Evolutionary conservation across 345 rosid species (phyloP).

Genomic region (Brassica nigra): DNA sequence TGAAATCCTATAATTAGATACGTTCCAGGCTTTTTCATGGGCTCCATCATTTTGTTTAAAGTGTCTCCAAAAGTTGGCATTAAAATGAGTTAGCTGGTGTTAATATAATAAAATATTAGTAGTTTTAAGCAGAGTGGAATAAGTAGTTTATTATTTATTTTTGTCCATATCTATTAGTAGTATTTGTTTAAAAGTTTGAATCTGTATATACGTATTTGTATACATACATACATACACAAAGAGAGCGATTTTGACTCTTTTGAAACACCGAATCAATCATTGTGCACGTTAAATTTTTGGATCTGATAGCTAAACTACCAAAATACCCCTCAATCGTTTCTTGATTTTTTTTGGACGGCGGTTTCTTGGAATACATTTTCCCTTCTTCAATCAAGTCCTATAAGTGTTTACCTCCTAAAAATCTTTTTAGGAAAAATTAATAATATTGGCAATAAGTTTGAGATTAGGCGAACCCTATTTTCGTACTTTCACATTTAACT

Average conservation of each 20-base stretch:
- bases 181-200: neutral
- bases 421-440: neutral
- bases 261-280: constrained; percentile 8
- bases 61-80: constrained; percentile 35
- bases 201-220: neutral
- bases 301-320: constrained; percentile 3
- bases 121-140: constrained; percentile 19
- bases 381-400: too few species aligned
- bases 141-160: constrained; percentile 14
- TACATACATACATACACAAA: neutral
- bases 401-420: neutral
- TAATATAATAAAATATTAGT: constrained; percentile 16
- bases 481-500: constrained; percentile 5
- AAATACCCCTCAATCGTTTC: neutral
- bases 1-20: constrained; percentile 24
- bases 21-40: constrained; percentile 34
- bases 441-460: neutral
- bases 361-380: neutral
- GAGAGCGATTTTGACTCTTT: constrained; percentile 9
- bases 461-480: constrained; percentile 13
- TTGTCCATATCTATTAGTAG: constrained; percentile 2
- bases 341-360: neutral
- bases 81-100: constrained; percentile 30
- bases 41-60: constrained; percentile 34
- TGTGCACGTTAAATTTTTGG: constrained; percentile 3